phyloP scores from a whole-genome alignment of 2,329 filamentous ascomycete genomes.

The Ambrosiella beaveri region DNA sequence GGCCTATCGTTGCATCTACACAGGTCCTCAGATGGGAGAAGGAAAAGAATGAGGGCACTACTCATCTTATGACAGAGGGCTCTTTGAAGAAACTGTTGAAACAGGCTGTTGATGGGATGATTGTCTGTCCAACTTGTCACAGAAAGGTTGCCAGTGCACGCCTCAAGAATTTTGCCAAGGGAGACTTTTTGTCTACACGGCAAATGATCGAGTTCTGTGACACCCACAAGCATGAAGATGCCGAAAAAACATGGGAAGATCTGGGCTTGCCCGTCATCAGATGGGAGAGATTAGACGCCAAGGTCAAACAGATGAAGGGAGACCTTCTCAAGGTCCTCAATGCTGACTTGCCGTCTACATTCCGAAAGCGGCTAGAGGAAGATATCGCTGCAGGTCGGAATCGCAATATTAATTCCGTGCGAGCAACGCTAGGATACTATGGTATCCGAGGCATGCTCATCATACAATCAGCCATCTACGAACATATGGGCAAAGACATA shows the following conservation, averaged over 20 bases:
- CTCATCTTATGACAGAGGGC: not conserved
- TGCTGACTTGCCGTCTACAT: conserved; percentile 41
- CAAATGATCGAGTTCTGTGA: conserved; percentile 48
- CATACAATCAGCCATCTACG: conserved; percentile 55
- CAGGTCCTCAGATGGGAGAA: not conserved
- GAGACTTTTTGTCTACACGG: conserved; percentile 33
- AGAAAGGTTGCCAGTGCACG: conserved; percentile 36
- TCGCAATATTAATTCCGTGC: conserved; percentile 39
- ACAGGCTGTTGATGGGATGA: not conserved
- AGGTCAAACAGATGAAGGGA: conserved; percentile 38
- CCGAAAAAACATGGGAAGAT: conserved; percentile 28
- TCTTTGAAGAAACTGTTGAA: not conserved
- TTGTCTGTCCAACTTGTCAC: conserved; percentile 49
- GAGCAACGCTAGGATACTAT: conserved; percentile 61
- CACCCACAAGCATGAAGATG: conserved; percentile 40
- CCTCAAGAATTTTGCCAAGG: conserved; percentile 34
- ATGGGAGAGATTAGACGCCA: conserved; percentile 43
- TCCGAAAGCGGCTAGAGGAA: conserved; percentile 36
- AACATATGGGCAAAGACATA: conserved; percentile 39
- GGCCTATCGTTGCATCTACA: not conserved
- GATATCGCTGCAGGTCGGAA: conserved; percentile 40
- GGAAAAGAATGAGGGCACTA: not conserved
- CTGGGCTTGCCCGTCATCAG: conserved; percentile 53
- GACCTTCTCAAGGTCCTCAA: conserved; percentile 40
- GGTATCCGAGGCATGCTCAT: conserved; percentile 53